These are phyloP conservation scores for Elsinoe arachidis DNA, from an alignment of 2,329 filamentous ascomycete genomes.

Conservation along the genomic window DNA sequence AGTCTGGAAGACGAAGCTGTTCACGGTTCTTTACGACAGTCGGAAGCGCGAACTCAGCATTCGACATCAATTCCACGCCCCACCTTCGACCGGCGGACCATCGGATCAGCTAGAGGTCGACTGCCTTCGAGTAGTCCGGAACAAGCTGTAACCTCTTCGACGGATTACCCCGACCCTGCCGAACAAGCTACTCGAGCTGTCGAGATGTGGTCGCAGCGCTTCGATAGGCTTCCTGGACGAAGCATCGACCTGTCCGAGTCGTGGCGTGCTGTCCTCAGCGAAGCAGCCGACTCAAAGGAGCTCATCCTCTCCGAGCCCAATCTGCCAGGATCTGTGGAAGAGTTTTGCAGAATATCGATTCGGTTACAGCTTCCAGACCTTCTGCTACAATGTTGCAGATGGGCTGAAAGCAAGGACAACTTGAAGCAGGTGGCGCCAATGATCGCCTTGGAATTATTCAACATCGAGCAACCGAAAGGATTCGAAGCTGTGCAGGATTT, in stretches of 20 bases:
- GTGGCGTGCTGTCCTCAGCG: not conserved
- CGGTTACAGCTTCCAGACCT: not conserved
- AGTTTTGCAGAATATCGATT: not conserved
- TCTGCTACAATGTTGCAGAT: not conserved
- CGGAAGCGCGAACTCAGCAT: no score
- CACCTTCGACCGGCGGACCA: not conserved
- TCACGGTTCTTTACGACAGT: no score
- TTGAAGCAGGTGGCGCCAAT: not conserved
- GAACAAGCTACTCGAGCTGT: not conserved
- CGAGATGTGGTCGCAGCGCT: not conserved
- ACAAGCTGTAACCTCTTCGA: not conserved
- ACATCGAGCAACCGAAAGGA: not conserved
- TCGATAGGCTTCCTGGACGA: not conserved
- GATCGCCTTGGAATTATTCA: not conserved
- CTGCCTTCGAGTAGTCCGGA: not conserved
- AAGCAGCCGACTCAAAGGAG: not conserved
- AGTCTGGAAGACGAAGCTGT: no score
- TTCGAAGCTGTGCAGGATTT: not conserved
- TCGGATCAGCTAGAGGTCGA: not conserved
- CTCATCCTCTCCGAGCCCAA: not conserved
- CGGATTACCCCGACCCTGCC: no score
- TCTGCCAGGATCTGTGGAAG: not conserved
- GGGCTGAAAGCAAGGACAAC: not conserved
- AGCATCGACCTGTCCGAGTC: not conserved
- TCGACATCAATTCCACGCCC: no score